Conservation (phyloP, 495 filamentous ascomycete species). For the Lophiostoma macrostomum region DNA sequence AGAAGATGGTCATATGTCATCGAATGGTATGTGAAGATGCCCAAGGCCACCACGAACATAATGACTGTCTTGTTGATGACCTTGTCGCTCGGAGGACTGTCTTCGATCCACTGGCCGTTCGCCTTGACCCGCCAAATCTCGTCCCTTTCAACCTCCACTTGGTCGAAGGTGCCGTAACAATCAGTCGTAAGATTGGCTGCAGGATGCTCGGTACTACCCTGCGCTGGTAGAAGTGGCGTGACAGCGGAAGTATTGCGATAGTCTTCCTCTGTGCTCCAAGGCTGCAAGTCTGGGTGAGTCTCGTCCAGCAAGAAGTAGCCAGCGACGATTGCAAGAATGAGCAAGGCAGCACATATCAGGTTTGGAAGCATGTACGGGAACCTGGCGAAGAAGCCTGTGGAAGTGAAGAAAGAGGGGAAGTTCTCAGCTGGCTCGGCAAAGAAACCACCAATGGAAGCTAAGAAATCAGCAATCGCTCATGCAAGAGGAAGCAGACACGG, state of each 20-base stretch:
- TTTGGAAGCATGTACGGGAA: constrained; percentile 86
- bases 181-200: constrained; percentile 68
- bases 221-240: constrained; percentile 68
- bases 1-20: constrained; percentile 86
- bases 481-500: not conserved
- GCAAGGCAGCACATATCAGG: constrained; percentile 67
- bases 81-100: constrained; percentile 36
- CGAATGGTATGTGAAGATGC: constrained; percentile 82
- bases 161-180: constrained; percentile 75
- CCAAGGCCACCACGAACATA: constrained; percentile 67
- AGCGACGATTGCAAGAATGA: constrained; percentile 68
- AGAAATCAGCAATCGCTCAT: constrained; percentile 4
- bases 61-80: constrained; percentile 64
- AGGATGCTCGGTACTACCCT: constrained; percentile 65
- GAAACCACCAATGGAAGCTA: constrained; percentile 69
- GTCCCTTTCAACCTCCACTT: constrained; percentile 50
- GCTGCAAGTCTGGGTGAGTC: constrained; percentile 76
- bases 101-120: constrained; percentile 41
- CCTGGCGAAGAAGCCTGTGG: constrained; percentile 61
- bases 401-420: constrained; percentile 63
- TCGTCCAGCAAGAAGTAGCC: constrained; percentile 74
- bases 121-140: constrained; percentile 49
- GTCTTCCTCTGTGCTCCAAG: constrained; percentile 52
- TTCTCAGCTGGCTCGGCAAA: constrained; percentile 70
- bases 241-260: constrained; percentile 57